These are phyloP conservation scores for Hibiscus mutabilis DNA, from an alignment of 345 rosid genomes.

Conservation along the genomic window DNA sequence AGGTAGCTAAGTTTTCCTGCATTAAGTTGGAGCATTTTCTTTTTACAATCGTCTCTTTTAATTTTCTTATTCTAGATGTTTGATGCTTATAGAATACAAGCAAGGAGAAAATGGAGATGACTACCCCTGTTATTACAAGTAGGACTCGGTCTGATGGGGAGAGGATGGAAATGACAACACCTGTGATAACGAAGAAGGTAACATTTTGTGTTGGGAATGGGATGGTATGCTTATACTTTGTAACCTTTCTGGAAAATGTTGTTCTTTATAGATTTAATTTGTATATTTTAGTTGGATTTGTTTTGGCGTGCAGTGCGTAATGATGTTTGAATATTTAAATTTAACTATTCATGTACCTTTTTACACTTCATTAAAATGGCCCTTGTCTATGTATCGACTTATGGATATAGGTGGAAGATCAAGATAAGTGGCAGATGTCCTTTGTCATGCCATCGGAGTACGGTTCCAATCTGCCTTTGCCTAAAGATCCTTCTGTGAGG, in stretches of 20 bases:
- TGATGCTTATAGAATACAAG: constrained; percentile 41
- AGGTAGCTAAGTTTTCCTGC: constrained; percentile 47
- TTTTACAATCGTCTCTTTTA: not conserved
- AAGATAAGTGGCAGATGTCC: constrained; percentile 83
- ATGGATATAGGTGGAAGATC: constrained; percentile 36
- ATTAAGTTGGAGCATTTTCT: not conserved
- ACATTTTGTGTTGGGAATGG: not conserved
- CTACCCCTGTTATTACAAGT: constrained; percentile 75
- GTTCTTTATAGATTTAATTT: too few relatives aligned
- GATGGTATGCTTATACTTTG: not conserved
- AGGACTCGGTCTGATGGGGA: constrained; percentile 57
- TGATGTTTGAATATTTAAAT: not conserved
- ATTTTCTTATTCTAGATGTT: constrained; percentile 17
- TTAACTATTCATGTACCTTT: not conserved
- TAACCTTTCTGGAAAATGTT: not conserved
- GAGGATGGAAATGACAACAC: constrained; percentile 89
- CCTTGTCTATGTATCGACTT: not conserved
- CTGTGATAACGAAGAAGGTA: constrained; percentile 79
- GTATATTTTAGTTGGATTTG: not conserved
- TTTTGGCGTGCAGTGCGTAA: not conserved
- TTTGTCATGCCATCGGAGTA: constrained; percentile 88
- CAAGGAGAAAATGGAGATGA: constrained; percentile 82
- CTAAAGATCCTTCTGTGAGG: constrained; percentile 68
- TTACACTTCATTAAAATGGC: not conserved
- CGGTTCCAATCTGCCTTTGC: constrained; percentile 66